phyloP scores from a whole-genome alignment of 202 grass and related monocot genomes.

The Zizania palustris region DNA sequence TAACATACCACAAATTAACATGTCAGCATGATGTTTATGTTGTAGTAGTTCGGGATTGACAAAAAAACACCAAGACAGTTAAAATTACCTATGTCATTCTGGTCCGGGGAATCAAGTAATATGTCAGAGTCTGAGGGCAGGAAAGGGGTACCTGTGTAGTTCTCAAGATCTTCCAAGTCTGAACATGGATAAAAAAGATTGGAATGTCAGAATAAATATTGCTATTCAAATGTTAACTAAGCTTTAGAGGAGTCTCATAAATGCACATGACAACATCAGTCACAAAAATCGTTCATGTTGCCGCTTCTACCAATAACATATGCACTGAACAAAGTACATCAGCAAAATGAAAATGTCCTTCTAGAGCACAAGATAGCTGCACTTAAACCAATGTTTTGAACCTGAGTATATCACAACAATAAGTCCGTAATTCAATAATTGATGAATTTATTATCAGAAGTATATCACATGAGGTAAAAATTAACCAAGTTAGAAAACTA shows the following conservation, averaged over 20 bases:
- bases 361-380: neutral
- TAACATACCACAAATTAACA: neutral
- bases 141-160: slow-evolving; percentile 85
- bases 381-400: neutral
- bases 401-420: neutral
- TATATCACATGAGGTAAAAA: slow-evolving; percentile 24
- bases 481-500: slow-evolving; percentile 37
- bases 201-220: neutral
- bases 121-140: slow-evolving; percentile 90
- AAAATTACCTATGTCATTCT: slow-evolving; percentile 89
- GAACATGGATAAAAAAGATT: slow-evolving; percentile 23
- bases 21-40: slow-evolving; percentile 7
- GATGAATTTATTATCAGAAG: slow-evolving; percentile 17
- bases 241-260: neutral
- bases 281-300: neutral
- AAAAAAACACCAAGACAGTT: slow-evolving; percentile 13
- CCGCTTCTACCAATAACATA: slow-evolving; percentile 16
- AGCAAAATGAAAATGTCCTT: neutral
- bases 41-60: neutral
- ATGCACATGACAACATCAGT: neutral
- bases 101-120: slow-evolving; percentile 88
- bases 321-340: neutral
- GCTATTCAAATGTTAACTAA: neutral
- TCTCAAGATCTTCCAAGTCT: slow-evolving; percentile 89
- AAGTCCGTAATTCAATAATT: neutral